Base-by-base conservation (phyloP, 192 early-diverging fungal species). In the Pilaira anomala region DNA sequence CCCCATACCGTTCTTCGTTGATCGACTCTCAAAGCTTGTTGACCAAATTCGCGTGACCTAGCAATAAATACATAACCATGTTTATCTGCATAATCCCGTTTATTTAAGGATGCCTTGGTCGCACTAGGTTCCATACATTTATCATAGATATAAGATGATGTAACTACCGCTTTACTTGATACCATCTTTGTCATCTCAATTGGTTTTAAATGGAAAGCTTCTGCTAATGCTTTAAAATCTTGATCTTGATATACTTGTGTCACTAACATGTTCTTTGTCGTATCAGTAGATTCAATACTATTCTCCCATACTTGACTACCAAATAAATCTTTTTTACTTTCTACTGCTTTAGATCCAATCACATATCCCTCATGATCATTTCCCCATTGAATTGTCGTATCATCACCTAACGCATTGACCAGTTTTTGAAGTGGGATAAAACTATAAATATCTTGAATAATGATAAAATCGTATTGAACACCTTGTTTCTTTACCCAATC, bases 61-160 rank as follows among this genome's bases (percentile, higher is more conserved):
- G 74, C 76, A 8, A 84, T 73, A 73, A 84, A 84, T 24, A 74
- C 72, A 28, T 81, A 84, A 9, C 80, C 80, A 39, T 84, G 74
- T 33, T 64, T 64, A 28, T 64, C 12, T 25, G 82, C 82, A 60
- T 84, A 84, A 1, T 19, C 11, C 4, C 82, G 73, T 63, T 84
- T 84, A 58, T 84, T 84, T 14, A 76, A 69, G 3, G 80, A 80
- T 9, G 78, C 56, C 11, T 44, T 63, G 1, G 69, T 51, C 0
- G 76, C 75, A 21, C 74, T 73, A 21, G 71, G 67, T 24, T 78
- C 64, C 79, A 81, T 81, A 49, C 80, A 81, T 39, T 72, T 69
- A 39, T 84, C 70, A 2, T 68, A 63, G 16, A 81, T 73, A 51
- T 73, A 84, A 13, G 80, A 81, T 12, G 80, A 80, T 16, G 82